Conservation (phyloP, 2,329 filamentous ascomycete genomes). For the Esteya vermicola region DNA sequence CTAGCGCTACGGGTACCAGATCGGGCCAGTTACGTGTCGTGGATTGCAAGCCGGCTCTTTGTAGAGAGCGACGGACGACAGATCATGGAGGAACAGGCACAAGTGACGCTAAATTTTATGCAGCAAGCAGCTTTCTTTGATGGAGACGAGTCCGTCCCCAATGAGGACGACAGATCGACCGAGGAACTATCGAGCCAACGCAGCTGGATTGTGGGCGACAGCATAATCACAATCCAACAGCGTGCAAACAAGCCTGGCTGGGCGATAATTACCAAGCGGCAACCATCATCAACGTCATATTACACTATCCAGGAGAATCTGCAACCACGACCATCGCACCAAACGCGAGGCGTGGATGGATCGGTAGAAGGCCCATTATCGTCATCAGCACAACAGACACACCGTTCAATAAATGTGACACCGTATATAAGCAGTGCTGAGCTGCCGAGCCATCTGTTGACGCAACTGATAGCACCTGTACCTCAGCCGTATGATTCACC, state of each 20-base stretch:
- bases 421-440: conserved; percentile 47
- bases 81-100: conserved; percentile 76
- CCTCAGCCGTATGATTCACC: conserved; percentile 41
- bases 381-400: conserved; percentile 8
- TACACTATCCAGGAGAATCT: conserved; percentile 48
- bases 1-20: conserved; percentile 75
- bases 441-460: conserved; percentile 59
- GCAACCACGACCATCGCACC: conserved; percentile 41
- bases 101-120: conserved; percentile 92
- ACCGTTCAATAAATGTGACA: conserved; percentile 24
- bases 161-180: conserved; percentile 33
- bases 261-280: conserved; percentile 56
- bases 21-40: conserved; percentile 69
- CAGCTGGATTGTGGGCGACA: conserved; percentile 60
- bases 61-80: conserved; percentile 62
- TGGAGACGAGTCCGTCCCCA: conserved; percentile 53
- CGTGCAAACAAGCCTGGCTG: conserved; percentile 45
- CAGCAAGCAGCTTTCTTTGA: conserved; percentile 78
- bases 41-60: conserved; percentile 81
- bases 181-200: conserved; percentile 33
- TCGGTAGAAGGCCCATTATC: conserved; percentile 3
- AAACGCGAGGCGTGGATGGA: conserved; percentile 13
- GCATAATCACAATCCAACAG: conserved; percentile 61
- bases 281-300: conserved; percentile 52
- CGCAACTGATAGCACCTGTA: conserved; percentile 52